These are phyloP conservation scores for Entophlyctis luteolus DNA, from an alignment of 192 early-diverging fungal species.

Conservation along the genomic window DNA sequence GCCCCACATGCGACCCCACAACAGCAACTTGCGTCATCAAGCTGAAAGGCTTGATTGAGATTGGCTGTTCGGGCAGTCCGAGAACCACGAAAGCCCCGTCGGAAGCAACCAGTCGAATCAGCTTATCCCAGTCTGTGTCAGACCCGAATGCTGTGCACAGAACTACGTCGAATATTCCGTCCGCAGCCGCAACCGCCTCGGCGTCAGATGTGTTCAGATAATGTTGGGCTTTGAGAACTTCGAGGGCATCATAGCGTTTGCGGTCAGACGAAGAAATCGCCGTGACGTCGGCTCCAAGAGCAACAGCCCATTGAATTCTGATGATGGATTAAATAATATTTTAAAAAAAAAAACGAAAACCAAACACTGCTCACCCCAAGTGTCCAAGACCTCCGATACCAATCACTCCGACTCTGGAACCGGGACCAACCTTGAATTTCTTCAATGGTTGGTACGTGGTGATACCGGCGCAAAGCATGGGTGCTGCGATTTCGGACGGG, in stretches of 20 bases:
- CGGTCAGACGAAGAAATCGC: neutral
- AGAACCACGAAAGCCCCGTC: neutral
- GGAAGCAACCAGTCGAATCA: neutral
- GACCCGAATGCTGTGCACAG: neutral
- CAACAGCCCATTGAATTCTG: neutral
- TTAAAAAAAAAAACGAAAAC: neutral
- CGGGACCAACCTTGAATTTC: conserved; percentile 51
- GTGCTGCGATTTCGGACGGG: conserved; percentile 55
- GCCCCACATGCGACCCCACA: neutral
- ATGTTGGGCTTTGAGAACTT: neutral
- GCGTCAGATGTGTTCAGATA: neutral
- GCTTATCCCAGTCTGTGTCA: neutral
- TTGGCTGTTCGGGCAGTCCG: neutral
- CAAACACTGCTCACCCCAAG: conserved; percentile 43
- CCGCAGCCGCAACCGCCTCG: neutral
- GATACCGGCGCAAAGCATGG: conserved; percentile 76
- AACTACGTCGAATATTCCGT: neutral
- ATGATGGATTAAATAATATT: neutral
- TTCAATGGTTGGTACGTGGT: conserved; percentile 72
- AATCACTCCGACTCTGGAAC: conserved; percentile 65
- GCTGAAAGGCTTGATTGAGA: neutral
- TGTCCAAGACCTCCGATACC: conserved; percentile 80
- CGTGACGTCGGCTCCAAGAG: neutral
- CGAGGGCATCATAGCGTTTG: neutral
- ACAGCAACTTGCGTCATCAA: neutral